These are phyloP conservation scores for Apiospora arundinis DNA, from an alignment of 2,329 filamentous ascomycete genomes.

Conservation along the genomic window DNA sequence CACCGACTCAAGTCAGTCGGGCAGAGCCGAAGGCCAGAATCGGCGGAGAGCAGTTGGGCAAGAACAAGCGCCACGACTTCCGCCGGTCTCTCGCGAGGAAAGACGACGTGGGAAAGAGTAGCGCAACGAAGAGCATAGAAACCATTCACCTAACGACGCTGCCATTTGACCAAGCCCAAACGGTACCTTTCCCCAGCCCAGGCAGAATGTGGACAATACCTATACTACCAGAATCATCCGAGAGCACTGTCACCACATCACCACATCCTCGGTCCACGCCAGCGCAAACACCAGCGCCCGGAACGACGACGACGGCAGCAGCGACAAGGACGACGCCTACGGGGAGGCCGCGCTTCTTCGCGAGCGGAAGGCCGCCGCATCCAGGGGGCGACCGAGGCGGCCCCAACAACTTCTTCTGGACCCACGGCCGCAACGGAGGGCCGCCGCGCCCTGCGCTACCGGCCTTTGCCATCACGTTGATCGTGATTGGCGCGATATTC, in stretches of 20 bases:
- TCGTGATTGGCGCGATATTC: neutral
- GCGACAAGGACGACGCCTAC: neutral
- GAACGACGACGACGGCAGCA: neutral
- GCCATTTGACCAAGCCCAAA: neutral
- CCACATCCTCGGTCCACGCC: neutral
- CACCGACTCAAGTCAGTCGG: neutral
- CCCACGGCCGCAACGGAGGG: neutral
- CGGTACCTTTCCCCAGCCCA: neutral
- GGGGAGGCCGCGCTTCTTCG: neutral
- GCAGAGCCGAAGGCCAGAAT: neutral
- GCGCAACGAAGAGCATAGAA: no score
- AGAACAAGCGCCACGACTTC: neutral
- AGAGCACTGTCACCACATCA: neutral
- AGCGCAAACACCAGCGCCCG: neutral
- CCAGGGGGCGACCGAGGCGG: neutral
- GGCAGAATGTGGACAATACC: neutral
- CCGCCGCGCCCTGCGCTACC: neutral
- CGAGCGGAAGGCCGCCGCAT: neutral
- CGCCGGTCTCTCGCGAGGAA: neutral
- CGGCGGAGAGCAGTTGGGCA: neutral
- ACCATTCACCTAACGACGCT: neutral
- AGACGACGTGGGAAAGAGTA: neutral
- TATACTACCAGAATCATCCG: neutral
- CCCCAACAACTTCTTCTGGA: neutral
- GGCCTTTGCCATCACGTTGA: neutral